phyloP scores from a whole-genome alignment of 352 stramenopile species.

The Phytophthora fragariaefolia region DNA sequence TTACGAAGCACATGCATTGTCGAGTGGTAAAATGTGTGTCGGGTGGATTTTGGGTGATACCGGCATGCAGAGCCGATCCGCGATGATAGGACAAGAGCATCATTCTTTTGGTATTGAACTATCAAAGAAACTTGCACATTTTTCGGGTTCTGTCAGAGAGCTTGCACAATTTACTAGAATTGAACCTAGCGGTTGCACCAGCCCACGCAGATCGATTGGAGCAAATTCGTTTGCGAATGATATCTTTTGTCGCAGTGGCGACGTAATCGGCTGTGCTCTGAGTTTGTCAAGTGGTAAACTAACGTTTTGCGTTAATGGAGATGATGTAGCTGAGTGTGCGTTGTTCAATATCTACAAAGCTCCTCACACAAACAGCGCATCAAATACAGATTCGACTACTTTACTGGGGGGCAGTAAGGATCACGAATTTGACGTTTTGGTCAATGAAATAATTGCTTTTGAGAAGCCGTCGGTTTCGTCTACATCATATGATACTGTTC shows the following conservation, averaged over 20 bases:
- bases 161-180: constrained; percentile 27
- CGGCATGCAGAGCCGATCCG: constrained; percentile 20
- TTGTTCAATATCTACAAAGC: no score
- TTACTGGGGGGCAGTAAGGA: constrained; percentile 14
- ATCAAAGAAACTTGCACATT: constrained; percentile 40
- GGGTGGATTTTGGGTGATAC: constrained; percentile 50
- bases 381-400: no score
- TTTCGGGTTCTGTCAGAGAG: constrained; percentile 27
- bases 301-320: constrained; percentile 71
- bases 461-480: not conserved
- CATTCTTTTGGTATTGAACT: constrained; percentile 58
- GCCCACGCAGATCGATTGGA: constrained; percentile 38
- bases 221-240: constrained; percentile 46
- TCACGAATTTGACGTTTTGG: constrained; percentile 50
- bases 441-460: constrained; percentile 51
- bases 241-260: constrained; percentile 53
- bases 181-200: constrained; percentile 34
- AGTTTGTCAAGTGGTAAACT: constrained; percentile 38
- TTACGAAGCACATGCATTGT: constrained; percentile 61
- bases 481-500: not conserved
- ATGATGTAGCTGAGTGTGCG: constrained; percentile 32
- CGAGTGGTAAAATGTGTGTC: constrained; percentile 57
- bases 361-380: no score
- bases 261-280: constrained; percentile 66
- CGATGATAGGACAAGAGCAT: constrained; percentile 49